phyloP scores from a whole-genome alignment of 2,329 filamentous ascomycete species.

The Trichoderma brevicompactum region DNA sequence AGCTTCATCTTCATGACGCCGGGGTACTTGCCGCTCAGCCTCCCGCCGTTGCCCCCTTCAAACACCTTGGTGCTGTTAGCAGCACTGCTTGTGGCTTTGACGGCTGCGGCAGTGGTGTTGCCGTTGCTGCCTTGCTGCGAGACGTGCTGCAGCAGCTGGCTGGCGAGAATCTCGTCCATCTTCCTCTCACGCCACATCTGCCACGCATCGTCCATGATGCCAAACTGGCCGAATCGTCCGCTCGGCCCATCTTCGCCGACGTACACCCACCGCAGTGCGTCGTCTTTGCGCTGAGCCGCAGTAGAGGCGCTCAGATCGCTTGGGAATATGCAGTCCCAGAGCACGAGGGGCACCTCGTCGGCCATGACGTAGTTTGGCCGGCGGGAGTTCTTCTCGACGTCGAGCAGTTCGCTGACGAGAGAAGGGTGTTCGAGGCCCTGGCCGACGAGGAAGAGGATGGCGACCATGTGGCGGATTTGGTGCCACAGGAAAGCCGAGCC shows the following conservation, averaged over 20 bases:
- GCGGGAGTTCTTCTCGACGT: slow-evolving; percentile 70
- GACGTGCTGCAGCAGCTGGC: slow-evolving; percentile 69
- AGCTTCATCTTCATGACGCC: slow-evolving; percentile 57
- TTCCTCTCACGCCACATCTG: slow-evolving; percentile 79
- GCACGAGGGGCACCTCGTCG: slow-evolving; percentile 82
- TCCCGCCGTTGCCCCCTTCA: slow-evolving; percentile 59
- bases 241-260: slow-evolving; percentile 66
- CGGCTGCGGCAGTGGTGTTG: background rate
- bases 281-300: slow-evolving; percentile 45
- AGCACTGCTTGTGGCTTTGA: slow-evolving; percentile 11
- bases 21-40: slow-evolving; percentile 58
- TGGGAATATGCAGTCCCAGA: slow-evolving; percentile 96
- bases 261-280: slow-evolving; percentile 78
- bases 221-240: slow-evolving; percentile 66
- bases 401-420: slow-evolving; percentile 74
- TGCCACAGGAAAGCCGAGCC: slow-evolving; percentile 97
- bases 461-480: slow-evolving; percentile 94
- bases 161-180: slow-evolving; percentile 86
- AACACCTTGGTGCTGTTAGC: slow-evolving; percentile 49
- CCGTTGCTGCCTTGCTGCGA: slow-evolving; percentile 45
- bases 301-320: slow-evolving; percentile 43
- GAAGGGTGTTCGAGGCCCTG: slow-evolving; percentile 81
- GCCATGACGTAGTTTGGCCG: slow-evolving; percentile 91
- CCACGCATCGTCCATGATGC: slow-evolving; percentile 79
- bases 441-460: slow-evolving; percentile 87